A percentile compares a stretch with the other conserved stretches of the same genome.
phyloP scores from a whole-genome alignment of 306 rosid genomes.

The Cicer arietinum region DNA sequence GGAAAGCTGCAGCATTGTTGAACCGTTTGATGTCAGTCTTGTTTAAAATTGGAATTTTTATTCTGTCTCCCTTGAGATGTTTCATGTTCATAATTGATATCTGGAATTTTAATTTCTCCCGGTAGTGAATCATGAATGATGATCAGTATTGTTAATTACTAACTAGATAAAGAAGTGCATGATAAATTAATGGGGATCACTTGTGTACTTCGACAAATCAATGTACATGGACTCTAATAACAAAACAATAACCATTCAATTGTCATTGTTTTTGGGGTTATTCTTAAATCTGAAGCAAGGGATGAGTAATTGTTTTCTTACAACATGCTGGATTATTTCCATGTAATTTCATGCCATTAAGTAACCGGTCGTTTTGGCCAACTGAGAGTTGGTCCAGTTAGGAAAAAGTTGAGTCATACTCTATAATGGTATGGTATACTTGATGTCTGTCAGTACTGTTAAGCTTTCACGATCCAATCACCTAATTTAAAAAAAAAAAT shows the following conservation, averaged over 20 bases:
- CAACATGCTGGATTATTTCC: too few species aligned
- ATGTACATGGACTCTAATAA: not conserved
- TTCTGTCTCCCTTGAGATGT: constrained; percentile 3
- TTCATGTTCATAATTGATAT: constrained; percentile 9
- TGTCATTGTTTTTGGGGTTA: not conserved
- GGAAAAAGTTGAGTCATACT: too few species aligned
- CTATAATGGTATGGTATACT: too few species aligned
- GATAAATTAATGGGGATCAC: not conserved
- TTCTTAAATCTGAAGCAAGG: not conserved
- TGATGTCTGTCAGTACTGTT: too few species aligned
- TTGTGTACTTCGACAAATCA: not conserved
- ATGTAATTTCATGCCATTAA: too few species aligned
- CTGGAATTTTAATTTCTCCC: constrained; percentile 14
- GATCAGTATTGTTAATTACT: not conserved
- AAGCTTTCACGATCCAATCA: too few species aligned
- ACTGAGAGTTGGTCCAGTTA: too few species aligned
- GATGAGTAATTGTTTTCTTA: not conserved
- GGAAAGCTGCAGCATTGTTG: constrained; percentile 34
- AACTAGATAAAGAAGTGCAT: constrained; percentile 1
- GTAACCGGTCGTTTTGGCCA: too few species aligned
- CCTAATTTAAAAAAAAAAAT: too few species aligned
- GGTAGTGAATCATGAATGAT: not conserved
- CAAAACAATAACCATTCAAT: not conserved
- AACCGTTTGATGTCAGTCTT: constrained; percentile 19
- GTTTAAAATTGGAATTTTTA: constrained; percentile 15